phyloP scores from a whole-genome alignment of 495 filamentous ascomycete species.

The Neurospora cerealis region DNA sequence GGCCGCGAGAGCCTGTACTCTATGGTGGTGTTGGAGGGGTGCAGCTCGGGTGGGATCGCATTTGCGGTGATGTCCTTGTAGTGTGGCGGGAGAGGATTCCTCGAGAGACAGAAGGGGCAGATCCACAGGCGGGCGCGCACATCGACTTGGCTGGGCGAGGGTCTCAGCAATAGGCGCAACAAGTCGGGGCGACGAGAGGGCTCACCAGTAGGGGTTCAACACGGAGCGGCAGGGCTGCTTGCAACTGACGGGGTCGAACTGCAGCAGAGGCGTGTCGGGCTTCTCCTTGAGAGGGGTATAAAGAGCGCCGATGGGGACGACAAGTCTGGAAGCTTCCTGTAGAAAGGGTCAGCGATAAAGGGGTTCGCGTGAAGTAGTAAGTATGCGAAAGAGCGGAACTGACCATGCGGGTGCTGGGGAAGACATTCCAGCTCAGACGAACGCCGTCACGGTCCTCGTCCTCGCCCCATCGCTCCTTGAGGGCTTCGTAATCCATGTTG shows the following conservation, averaged over 20 bases:
- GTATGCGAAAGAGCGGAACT: constrained; percentile 16
- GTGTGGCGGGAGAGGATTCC: constrained; percentile 90
- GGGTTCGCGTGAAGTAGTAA: constrained; percentile 18
- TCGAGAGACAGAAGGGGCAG: constrained; percentile 93
- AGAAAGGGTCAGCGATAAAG: constrained; percentile 6
- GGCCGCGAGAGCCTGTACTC: constrained; percentile 92
- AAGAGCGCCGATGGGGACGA: constrained; percentile 92
- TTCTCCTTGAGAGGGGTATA: constrained; percentile 97
- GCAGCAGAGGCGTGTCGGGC: constrained; percentile 75
- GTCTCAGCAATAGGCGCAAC: constrained; percentile 16
- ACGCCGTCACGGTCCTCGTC: constrained; percentile 96
- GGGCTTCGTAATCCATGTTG: constrained; percentile 47
- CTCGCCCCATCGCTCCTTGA: constrained; percentile 97
- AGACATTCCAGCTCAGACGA: constrained; percentile 97
- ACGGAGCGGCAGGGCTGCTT: constrained; percentile 94
- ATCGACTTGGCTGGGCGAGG: constrained; percentile 70
- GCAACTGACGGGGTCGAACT: constrained; percentile 97
- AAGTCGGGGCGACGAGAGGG: not conserved
- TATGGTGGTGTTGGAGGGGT: constrained; percentile 89
- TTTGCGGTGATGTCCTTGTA: constrained; percentile 98
- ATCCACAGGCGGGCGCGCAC: constrained; percentile 93
- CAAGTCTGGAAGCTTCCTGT: constrained; percentile 91
- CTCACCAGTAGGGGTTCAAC: constrained; percentile 91
- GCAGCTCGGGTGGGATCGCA: constrained; percentile 90
- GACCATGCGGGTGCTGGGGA: constrained; percentile 96